These are phyloP conservation scores for Larix kaempferi DNA, from an alignment of 75 land plant genomes.

Conservation along the genomic window DNA sequence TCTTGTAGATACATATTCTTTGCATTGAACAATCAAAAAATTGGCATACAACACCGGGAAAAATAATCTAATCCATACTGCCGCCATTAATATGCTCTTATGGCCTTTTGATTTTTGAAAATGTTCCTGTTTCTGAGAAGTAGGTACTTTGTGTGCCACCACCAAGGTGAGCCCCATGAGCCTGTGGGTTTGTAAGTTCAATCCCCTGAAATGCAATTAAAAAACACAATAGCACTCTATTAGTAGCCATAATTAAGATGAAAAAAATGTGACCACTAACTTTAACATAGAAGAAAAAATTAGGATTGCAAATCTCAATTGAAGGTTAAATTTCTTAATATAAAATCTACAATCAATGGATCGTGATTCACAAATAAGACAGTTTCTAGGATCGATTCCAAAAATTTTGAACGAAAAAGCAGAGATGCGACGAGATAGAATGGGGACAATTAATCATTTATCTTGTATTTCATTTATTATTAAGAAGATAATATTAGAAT, in stretches of 20 bases:
- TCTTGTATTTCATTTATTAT: too few relatives aligned
- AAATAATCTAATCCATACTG: neutral
- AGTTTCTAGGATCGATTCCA: neutral
- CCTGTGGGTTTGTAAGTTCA: conserved; percentile 88
- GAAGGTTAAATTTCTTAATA: neutral
- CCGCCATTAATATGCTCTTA: conserved; percentile 36
- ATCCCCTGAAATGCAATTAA: conserved; percentile 62
- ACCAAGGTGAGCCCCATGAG: conserved; percentile 72
- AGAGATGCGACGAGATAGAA: neutral
- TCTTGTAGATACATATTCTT: too few relatives aligned
- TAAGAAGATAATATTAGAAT: neutral
- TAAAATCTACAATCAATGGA: neutral
- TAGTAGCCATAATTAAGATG: neutral
- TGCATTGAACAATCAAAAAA: too few relatives aligned
- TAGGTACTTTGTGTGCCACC: conserved; percentile 95
- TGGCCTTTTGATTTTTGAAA: conserved; percentile 80
- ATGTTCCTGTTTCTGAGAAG: conserved; percentile 89
- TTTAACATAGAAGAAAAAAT: neutral
- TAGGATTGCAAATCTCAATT: neutral
- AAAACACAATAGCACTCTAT: neutral
- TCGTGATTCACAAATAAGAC: neutral
- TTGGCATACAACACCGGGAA: too few relatives aligned
- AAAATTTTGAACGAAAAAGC: neutral
- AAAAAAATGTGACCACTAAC: neutral
- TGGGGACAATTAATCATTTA: too few relatives aligned